Evolutionary conservation across 2,329 filamentous ascomycete genomes (phyloP).

Genomic region (Gliomastix tumulicola): DNA sequence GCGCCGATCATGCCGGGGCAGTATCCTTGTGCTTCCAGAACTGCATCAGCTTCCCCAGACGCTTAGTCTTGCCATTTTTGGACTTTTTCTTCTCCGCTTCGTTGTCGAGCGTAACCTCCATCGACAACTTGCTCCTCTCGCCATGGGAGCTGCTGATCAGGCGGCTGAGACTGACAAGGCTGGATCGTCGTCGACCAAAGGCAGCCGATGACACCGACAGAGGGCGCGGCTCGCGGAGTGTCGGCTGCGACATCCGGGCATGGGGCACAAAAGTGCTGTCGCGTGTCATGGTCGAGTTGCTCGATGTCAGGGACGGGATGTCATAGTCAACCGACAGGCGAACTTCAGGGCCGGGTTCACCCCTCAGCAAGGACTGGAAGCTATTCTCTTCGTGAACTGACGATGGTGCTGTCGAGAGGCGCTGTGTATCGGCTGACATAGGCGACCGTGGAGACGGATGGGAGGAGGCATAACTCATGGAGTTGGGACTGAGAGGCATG

Average conservation of each 20-base stretch:
- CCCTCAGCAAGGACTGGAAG: slow-evolving; percentile 64
- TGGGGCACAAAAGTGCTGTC: slow-evolving; percentile 46
- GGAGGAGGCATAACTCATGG: slow-evolving; percentile 57
- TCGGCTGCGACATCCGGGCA: slow-evolving; percentile 39
- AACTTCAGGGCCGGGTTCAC: slow-evolving; percentile 66
- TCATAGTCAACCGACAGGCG: slow-evolving; percentile 64
- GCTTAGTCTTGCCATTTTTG: slow-evolving; percentile 58
- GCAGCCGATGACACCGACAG: slow-evolving; percentile 54
- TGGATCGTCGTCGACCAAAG: slow-evolving; percentile 65
- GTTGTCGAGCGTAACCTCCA: slow-evolving; percentile 53
- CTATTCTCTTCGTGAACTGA: slow-evolving; percentile 65
- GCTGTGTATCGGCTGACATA: slow-evolving; percentile 63
- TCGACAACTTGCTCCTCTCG: slow-evolving; percentile 67
- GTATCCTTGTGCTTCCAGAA: slow-evolving; percentile 62
- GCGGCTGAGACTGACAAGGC: slow-evolving; percentile 69
- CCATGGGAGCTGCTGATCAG: slow-evolving; percentile 70
- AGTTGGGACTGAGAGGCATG: slow-evolving; percentile 56
- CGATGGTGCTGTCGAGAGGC: slow-evolving; percentile 69
- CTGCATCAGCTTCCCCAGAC: slow-evolving; percentile 68
- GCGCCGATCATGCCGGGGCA: too few species aligned
- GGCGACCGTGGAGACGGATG: slow-evolving; percentile 62
- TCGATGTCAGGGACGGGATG: slow-evolving; percentile 67
- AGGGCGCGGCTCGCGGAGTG: slow-evolving; percentile 48
- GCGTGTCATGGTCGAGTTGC: slow-evolving; percentile 69
- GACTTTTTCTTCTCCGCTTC: slow-evolving; percentile 46